Evolutionary conservation across 208 protist genomes (phyloP), one percentile per base, ranked within the genome.

Genomic region (Herpetomonas samuelpessoai): DNA sequence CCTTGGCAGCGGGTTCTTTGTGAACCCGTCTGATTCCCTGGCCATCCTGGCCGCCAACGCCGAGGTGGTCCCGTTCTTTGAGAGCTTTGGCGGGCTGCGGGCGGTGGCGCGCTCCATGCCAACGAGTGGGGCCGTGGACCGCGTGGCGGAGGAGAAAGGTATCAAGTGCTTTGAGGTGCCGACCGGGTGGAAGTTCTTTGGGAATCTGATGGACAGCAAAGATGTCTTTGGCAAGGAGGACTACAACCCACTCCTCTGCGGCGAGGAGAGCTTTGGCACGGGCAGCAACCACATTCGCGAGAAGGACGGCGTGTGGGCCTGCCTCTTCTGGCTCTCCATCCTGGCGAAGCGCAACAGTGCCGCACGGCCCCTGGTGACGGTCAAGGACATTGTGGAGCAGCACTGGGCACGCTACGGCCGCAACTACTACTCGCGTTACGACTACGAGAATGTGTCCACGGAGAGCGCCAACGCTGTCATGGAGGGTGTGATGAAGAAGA

Each of bases 181-280:
- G 19, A 98, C 97, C 14, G 97, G 98, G 31, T 99, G 98, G 98
- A 99, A 99, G 81, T 99, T 98, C 83, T 99, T 99, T 81, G 97
- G 97, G 58, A 99, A 99, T 74, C 76, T 99, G 21, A 99, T 99
- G 97, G 98, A 99, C 74, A 86, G 87, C 61, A 62, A 67, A 27
- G 83, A 76, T 48, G 64, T 82, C 12, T 90, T 80, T 63, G 64
- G 69, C 45, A 62, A 63, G n/a, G 44, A 49, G 44, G 76, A 95
- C 50, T 92, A 77, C 65, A 87, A 77, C 50, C 83, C 95, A 3
- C 76, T 91, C 22, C 87, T 99, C 48, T 99, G 98, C 76, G 98
- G 98, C 41, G 98, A 99, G 84, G 98, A 99, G 77, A 96, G 81
- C 48, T 99, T 99, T 78, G 98, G 98, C 39, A 99, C 97, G 4